A percentile compares a stretch with the other conserved stretches of the same genome.
phyloP scores from a whole-genome alignment of 179 eudicot species.

The Drosera spatulata region DNA sequence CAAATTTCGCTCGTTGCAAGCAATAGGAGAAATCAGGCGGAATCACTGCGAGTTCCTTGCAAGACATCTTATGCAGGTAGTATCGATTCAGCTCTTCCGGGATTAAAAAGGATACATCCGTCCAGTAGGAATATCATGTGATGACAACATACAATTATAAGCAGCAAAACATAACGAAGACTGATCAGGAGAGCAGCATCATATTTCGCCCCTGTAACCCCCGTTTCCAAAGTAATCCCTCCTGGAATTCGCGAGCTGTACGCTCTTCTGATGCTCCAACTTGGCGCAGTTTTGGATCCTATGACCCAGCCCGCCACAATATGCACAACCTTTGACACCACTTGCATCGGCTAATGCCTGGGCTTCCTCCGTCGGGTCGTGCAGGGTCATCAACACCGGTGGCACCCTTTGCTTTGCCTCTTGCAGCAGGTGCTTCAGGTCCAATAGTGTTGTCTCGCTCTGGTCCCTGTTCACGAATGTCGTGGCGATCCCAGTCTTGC shows the following conservation, averaged over 20 bases:
- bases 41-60: too few relatives aligned
- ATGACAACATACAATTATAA: too few relatives aligned
- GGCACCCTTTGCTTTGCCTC: slow-evolving; percentile 96
- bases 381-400: slow-evolving; percentile 74
- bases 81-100: too few relatives aligned
- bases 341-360: slow-evolving; percentile 53
- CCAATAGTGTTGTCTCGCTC: slow-evolving; percentile 79
- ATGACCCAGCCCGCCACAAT: slow-evolving; percentile 91
- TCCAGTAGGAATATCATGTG: too few relatives aligned
- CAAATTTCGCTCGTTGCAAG: too few relatives aligned
- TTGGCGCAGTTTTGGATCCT: slow-evolving; percentile 74
- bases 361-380: slow-evolving; percentile 72
- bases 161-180: too few relatives aligned
- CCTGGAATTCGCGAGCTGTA: slow-evolving; percentile 56
- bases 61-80: too few relatives aligned
- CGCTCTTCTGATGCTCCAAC: slow-evolving; percentile 66
- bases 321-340: slow-evolving; percentile 76
- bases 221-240: slow-evolving; percentile 85
- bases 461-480: slow-evolving; percentile 87
- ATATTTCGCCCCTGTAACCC: slow-evolving; percentile 84
- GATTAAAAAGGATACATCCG: too few relatives aligned
- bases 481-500: slow-evolving; percentile 92
- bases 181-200: slow-evolving; percentile 1
- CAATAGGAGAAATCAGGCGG: too few relatives aligned
- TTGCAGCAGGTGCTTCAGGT: slow-evolving; percentile 75